Evolutionary conservation across 768 basidiomycete species (phyloP).

Genomic region (Rhodotorula taiwanensis): DNA sequence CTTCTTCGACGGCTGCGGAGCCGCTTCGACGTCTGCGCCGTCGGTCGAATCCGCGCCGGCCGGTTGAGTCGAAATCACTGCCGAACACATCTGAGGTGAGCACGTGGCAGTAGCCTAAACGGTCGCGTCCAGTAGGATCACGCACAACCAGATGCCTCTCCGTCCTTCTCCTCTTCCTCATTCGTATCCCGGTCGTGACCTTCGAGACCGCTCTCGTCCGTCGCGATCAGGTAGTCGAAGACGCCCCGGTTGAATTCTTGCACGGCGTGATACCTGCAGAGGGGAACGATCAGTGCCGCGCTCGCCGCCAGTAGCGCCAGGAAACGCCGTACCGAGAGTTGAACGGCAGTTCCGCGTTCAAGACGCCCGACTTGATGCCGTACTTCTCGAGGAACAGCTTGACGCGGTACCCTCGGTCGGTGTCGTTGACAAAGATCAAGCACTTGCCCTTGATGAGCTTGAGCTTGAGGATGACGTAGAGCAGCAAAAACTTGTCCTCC

Average conservation of each 20-base stretch:
- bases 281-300: neutral
- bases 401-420: conserved; percentile 86
- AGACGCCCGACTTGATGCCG: conserved; percentile 87
- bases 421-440: conserved; percentile 91
- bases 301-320: too few relatives aligned
- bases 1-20: conserved; percentile 42
- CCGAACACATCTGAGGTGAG: neutral
- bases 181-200: conserved; percentile 53
- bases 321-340: conserved; percentile 69
- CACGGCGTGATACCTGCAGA: conserved; percentile 77
- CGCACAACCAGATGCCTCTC: conserved; percentile 22
- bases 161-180: conserved; percentile 48
- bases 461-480: conserved; percentile 93
- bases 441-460: conserved; percentile 93
- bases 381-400: conserved; percentile 99
- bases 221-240: conserved; percentile 97
- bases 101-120: too few relatives aligned
- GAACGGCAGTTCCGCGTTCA: conserved; percentile 90
- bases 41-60: neutral
- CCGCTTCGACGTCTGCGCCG: neutral
- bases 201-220: conserved; percentile 70
- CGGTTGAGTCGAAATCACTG: conserved; percentile 39
- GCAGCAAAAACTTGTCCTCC: conserved; percentile 92
- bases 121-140: neutral
- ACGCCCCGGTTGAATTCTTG: conserved; percentile 98